Conservation (phyloP, 2,329 filamentous ascomycete species). For the Diaporthe sp. region DNA sequence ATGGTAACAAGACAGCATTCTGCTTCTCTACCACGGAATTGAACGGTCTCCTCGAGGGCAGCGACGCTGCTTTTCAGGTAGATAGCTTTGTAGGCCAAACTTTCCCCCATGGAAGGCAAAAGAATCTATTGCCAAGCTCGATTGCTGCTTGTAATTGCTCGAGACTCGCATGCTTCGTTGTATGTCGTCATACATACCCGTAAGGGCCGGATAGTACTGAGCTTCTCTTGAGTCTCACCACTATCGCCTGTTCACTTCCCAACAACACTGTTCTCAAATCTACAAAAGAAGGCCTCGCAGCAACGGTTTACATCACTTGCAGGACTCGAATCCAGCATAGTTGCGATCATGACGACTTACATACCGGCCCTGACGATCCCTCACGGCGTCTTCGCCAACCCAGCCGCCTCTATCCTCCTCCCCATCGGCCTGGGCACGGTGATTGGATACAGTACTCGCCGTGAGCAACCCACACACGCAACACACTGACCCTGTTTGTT, state of each 20-base stretch:
- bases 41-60: not conserved
- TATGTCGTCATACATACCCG: constrained; percentile 28
- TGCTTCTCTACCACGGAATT: not conserved
- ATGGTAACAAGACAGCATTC: not conserved
- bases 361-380: constrained; percentile 85
- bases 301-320: not conserved
- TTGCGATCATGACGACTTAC: constrained; percentile 78
- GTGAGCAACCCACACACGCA: constrained; percentile 54
- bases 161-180: constrained; percentile 4
- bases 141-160: not conserved
- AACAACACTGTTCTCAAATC: not conserved
- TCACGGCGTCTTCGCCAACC: constrained; percentile 76
- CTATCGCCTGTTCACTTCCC: constrained; percentile 9
- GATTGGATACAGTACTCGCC: constrained; percentile 78
- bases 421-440: constrained; percentile 80
- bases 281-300: not conserved
- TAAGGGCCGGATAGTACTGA: constrained; percentile 3
- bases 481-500: too few species aligned
- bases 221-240: constrained; percentile 20
- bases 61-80: not conserved
- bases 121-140: not conserved
- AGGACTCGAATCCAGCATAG: not conserved
- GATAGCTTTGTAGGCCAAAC: not conserved
- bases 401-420: constrained; percentile 80
- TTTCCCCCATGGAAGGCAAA: not conserved